Conservation (phyloP, 345 rosid genomes). For the Populus deltoides region DNA sequence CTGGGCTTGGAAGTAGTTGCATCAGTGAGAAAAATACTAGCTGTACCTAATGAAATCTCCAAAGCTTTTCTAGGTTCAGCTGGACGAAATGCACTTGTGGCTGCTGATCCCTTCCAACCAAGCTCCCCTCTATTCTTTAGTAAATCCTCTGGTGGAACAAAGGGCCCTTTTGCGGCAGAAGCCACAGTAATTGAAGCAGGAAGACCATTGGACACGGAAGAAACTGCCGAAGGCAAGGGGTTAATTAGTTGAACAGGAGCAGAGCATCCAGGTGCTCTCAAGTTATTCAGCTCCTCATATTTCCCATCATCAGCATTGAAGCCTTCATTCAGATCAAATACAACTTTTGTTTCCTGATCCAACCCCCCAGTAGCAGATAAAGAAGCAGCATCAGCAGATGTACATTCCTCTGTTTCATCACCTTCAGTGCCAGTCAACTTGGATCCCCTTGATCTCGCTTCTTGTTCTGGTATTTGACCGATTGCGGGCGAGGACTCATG, state of each 20-base stretch:
- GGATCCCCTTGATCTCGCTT: constrained; percentile 28
- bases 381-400: constrained; percentile 31
- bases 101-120: constrained; percentile 99
- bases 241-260: constrained; percentile 38
- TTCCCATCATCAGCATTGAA: constrained; percentile 55
- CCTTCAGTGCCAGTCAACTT: constrained; percentile 34
- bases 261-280: constrained; percentile 32
- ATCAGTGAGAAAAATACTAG: constrained; percentile 31
- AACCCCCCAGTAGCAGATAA: constrained; percentile 28
- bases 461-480: constrained; percentile 31
- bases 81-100: constrained; percentile 97
- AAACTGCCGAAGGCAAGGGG: constrained; percentile 38
- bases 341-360: constrained; percentile 55
- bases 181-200: constrained; percentile 73
- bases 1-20: constrained; percentile 42
- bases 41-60: constrained; percentile 41
- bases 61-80: constrained; percentile 73
- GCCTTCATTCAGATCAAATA: constrained; percentile 88
- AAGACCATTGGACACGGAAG: constrained; percentile 45
- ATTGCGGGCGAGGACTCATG: constrained; percentile 11
- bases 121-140: constrained; percentile 59
- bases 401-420: constrained; percentile 46
- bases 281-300: constrained; percentile 40
- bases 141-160: constrained; percentile 75
- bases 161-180: constrained; percentile 85